These are phyloP conservation scores for Debaryomyces robertsiae DNA, from an alignment of 1,139 yeast genomes.

Conservation along the genomic window DNA sequence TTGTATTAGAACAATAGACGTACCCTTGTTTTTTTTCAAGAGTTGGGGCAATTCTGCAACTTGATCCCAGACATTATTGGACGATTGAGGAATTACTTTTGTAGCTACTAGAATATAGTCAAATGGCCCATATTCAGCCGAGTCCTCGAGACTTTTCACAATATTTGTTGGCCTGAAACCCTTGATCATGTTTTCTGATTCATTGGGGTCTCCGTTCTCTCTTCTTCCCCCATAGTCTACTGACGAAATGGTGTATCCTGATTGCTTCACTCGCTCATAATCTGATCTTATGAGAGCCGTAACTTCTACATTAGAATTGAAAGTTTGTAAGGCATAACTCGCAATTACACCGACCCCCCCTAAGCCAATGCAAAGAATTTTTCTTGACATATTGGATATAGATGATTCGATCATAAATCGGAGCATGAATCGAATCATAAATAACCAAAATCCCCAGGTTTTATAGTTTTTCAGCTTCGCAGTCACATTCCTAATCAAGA, in stretches of 20 bases:
- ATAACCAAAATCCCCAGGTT: not conserved
- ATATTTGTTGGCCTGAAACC: conserved; percentile 31
- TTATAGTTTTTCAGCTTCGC: conserved; percentile 5
- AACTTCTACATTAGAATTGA: conserved; percentile 28
- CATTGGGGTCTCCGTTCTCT: conserved; percentile 13
- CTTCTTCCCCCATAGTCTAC: conserved; percentile 28
- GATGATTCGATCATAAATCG: not conserved
- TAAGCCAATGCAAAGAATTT: conserved; percentile 60
- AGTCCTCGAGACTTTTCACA: conserved; percentile 27
- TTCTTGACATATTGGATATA: conserved; percentile 20
- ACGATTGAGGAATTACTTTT: conserved; percentile 30
- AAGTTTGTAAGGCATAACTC: conserved; percentile 27
- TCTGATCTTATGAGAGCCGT: conserved; percentile 35
- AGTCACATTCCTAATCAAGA: conserved; percentile 4
- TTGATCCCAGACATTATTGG: conserved; percentile 28
- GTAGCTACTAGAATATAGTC: conserved; percentile 38
- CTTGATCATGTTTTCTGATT: conserved; percentile 19
- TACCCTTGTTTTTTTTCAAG: conserved; percentile 18
- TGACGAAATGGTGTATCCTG: conserved; percentile 35
- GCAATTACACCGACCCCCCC: conserved; percentile 52
- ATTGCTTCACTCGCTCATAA: conserved; percentile 26
- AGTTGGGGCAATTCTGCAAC: conserved; percentile 16
- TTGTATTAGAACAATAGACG: conserved; percentile 29
- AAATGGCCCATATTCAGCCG: conserved; percentile 28
- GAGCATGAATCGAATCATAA: too few relatives aligned